Conservation (phyloP, 805 yeast genomes). For the Ogataea wickerhamii region DNA sequence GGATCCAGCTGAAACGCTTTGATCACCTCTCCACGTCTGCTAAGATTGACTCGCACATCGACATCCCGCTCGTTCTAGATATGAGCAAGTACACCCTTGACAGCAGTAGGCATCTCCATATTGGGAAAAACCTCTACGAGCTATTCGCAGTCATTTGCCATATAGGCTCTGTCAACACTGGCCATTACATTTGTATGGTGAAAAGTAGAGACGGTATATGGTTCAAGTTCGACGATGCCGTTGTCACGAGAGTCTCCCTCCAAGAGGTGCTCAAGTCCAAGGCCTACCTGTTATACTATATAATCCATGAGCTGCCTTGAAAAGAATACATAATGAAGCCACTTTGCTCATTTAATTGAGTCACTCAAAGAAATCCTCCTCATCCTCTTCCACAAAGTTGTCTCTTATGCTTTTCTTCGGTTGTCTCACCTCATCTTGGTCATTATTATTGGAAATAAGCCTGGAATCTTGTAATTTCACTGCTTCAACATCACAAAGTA, state of each 20-base stretch:
- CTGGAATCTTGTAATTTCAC: slow-evolving; percentile 66
- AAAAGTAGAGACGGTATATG: slow-evolving; percentile 74
- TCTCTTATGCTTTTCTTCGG: slow-evolving; percentile 53
- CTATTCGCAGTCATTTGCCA: slow-evolving; percentile 85
- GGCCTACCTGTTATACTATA: slow-evolving; percentile 79
- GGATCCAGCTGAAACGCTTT: slow-evolving; percentile 81
- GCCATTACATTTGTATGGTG: slow-evolving; percentile 83
- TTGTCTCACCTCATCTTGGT: slow-evolving; percentile 49
- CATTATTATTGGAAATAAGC: slow-evolving; percentile 51
- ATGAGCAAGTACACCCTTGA: slow-evolving; percentile 53
- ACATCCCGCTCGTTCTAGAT: slow-evolving; percentile 70
- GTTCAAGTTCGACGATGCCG: slow-evolving; percentile 90
- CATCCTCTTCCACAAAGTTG: slow-evolving; percentile 33
- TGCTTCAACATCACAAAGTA: slow-evolving; percentile 65
- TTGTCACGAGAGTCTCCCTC: slow-evolving; percentile 61
- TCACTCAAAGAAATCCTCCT: slow-evolving; percentile 49
- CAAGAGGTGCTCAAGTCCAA: slow-evolving; percentile 64
- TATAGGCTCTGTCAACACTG: slow-evolving; percentile 90
- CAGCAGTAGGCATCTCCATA: slow-evolving; percentile 2
- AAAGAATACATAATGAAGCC: neutral
- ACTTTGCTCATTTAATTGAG: slow-evolving; percentile 1
- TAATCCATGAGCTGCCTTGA: slow-evolving; percentile 40
- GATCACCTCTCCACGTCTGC: slow-evolving; percentile 58
- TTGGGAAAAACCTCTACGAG: slow-evolving; percentile 52
- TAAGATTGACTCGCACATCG: slow-evolving; percentile 73